Base-by-base conservation (phyloP, 768 basidiomycete species). In the Mycena galopus region DNA sequence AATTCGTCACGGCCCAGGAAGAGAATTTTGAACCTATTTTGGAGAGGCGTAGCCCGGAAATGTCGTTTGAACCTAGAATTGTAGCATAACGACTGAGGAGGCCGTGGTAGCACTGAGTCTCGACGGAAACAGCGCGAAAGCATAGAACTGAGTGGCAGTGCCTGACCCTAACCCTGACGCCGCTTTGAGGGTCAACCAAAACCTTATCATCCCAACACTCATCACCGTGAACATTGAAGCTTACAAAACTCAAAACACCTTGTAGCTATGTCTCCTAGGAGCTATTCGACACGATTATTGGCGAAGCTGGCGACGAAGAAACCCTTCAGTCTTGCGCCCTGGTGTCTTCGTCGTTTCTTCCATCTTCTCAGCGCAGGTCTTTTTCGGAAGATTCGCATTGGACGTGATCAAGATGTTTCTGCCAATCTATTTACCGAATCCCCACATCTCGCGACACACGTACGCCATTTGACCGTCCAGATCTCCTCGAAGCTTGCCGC, bases 1-100 rank as follows among this genome's bases (percentile, higher is more conserved):
- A 97, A 97, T 76, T 91, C 89, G 79, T 97, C 96, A 21, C 95
- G 93, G 61, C 96, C 96, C 78, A 95, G 89, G 80, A 95, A 97
- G 8, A 98, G 86, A 50, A 98, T 88, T n/a, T 90, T 88, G 79
- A 95, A 93, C 6, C 84, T 84, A 25, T 83, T 79, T 30, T 73
- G 62, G 8, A 44, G 47, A 3, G 33, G 19, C 4, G 62, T 53
- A 4, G 62, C 33, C 11, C 33, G 33, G 19, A 64, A 57, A 59
- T 32, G 23, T 30, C 71, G 65, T n/a, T n/a, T 42, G 10, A n/a
- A 66, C 29, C n/a, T 29, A 25, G 19, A 47, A 30, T 27, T 44
- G 62, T 9, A 37, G 60, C 65, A 62, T 57, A 65, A 47, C n/a
- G 51, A 65, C 21, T 44, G 50, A 57, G 25, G 51, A 17, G 6